Evolutionary conservation across 176 grass and related monocot species (phyloP), one percentile per base, ranked within the genome.

Genomic region (Alloteropsis semialata): DNA sequence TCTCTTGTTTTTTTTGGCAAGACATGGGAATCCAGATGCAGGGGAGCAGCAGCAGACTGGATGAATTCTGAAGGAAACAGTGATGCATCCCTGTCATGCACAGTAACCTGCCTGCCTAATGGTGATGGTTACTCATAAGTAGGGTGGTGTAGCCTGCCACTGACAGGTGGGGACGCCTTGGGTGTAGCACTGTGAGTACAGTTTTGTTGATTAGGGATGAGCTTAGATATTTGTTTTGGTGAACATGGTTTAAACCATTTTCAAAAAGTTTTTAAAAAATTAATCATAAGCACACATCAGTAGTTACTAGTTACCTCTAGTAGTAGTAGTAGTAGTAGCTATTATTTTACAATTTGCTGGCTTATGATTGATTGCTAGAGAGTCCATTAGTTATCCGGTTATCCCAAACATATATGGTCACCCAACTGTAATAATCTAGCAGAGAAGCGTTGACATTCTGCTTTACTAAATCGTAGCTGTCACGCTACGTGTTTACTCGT

Each of bases 281-380:
- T 19, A 11, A 21, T 39, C 24, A 28, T 43, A 61, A 33, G 69
- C 41, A 69, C 44, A 33, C 59, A 33, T 43, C n/a, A n/a, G n/a
- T 51, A 70, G 3, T 87, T 82, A 82, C 34, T 18, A 76, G 11
- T 69, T 82, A 82, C 34, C 34, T 74, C 22, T 55, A 16, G 34
- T 24, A 27, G 36, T 22, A n/a, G n/a, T n/a, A n/a, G n/a, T n/a
- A n/a, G n/a, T 55, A 16, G 34, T 24, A 27, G 36, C 17, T 82
- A 62, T 85, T 71, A n/a, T 55, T 81, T 55, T 81, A 85, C 55
- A 38, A 63, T 77, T 77, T 81, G 21, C 19, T 63, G 49, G 55
- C 22, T 64, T 64, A 81, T 71, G 87, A 89, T 81, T 89, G 87
- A 89, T 78, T 46, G 45, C 51, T 74, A 65, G 17, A 46, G 73